Percentiles rank a stretch among this genome's conserved stretches.
Conservation (phyloP, 2,329 filamentous ascomycete species). For the Cladosporium sp. region DNA sequence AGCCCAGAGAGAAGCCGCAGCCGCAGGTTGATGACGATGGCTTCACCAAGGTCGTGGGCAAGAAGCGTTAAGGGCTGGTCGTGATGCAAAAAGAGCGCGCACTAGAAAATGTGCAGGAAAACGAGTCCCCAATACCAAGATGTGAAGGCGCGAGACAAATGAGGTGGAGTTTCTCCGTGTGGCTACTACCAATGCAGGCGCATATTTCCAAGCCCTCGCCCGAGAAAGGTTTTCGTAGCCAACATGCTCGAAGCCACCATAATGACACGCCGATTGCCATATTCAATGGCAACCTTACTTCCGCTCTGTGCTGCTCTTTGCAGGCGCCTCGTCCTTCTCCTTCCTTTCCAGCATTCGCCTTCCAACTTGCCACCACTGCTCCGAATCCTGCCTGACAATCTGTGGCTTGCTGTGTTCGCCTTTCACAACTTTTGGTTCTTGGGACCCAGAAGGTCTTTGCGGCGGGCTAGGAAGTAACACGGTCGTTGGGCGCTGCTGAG, state of each 20-base stretch:
- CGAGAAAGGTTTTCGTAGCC: neutral
- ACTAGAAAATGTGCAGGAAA: neutral
- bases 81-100: neutral
- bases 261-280: neutral
- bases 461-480: neutral
- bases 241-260: neutral
- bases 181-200: neutral
- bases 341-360: neutral
- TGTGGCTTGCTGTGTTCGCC: neutral
- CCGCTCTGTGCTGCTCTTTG: neutral
- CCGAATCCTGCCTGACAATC: neutral
- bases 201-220: neutral
- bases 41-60: conserved; percentile 42
- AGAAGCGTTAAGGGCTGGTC: conserved; percentile 30
- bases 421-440: neutral
- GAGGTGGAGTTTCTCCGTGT: neutral
- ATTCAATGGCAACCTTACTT: neutral
- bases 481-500: neutral
- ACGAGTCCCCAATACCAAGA: neutral
- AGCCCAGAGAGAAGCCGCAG: conserved; percentile 60
- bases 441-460: neutral
- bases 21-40: conserved; percentile 51
- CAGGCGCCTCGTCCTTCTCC: neutral
- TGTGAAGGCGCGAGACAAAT: neutral
- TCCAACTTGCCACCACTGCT: conserved; percentile 6